Evolutionary conservation across 805 yeast genomes (phyloP), one percentile per base, ranked within the genome.

Genomic region (Barnettozyma siamensis): DNA sequence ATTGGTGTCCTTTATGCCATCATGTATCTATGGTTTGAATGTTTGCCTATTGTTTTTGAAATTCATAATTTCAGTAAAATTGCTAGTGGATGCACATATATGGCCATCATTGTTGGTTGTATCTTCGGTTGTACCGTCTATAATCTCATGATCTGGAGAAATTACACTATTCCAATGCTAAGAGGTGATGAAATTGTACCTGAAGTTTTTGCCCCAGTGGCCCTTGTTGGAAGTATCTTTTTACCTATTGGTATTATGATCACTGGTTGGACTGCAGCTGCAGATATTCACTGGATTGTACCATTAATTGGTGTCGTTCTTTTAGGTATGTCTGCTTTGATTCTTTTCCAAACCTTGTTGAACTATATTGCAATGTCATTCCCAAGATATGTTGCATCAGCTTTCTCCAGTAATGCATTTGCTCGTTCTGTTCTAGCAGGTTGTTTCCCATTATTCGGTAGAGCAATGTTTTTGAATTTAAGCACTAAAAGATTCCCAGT

Each of bases 391-490:
- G 78, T 83, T 10, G 85, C 85, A 4, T 73, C 82, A 9, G 83
- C 83, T 3, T 66, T 81, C 49, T 83, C 88, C 2, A 85, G 78
- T 11, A 82, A 80, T 58, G 75, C 87, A 0, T 69, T 83, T 50
- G 59, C 80, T 55, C 74, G 89, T 59, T 74, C 83, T 2, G 66
- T 69, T 0, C 75, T 78, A 50, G 89, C 83, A 38, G 83, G 80
- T 3, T 73, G 73, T 1, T 78, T 77, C 71, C 86, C 86, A 26
- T 64, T 84, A 38, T 84, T 84, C 57, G 86, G 86, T 0, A 63
- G 70, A 8, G 75, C 71, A 44, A 73, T 84, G 85, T 83, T 82
- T 58, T 54, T 63, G 23, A 72, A 70, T 42, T 67, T 84, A 70
- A 66, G 70, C 2, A 68, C 70, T 36, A 60, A 59, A 2, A 68